These are phyloP conservation scores for Pyrenophora tritici-repentis DNA, from an alignment of 2,329 filamentous ascomycete genomes.

Conservation along the genomic window DNA sequence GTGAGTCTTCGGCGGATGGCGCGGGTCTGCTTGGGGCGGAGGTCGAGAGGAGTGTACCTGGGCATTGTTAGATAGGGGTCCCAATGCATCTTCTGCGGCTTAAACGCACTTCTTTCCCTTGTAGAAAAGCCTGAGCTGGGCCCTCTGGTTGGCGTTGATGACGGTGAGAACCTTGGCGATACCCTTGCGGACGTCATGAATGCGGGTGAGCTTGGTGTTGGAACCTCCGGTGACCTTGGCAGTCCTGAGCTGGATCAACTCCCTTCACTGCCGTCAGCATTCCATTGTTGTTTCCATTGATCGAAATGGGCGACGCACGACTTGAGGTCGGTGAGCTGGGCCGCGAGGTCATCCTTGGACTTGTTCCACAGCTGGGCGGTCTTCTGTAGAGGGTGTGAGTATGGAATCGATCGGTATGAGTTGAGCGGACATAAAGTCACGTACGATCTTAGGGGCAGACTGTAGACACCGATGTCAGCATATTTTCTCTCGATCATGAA, in stretches of 20 bases:
- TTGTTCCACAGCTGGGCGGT: constrained; percentile 96
- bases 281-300: constrained; percentile 12
- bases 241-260: constrained; percentile 94
- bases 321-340: constrained; percentile 57
- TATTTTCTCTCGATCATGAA: constrained; percentile 14
- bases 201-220: constrained; percentile 80
- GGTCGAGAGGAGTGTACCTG: constrained; percentile 89
- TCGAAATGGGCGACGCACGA: constrained; percentile 36
- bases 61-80: constrained; percentile 27
- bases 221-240: constrained; percentile 96
- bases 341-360: constrained; percentile 97
- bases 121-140: constrained; percentile 94
- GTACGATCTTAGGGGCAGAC: constrained; percentile 69
- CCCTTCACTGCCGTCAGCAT: constrained; percentile 52
- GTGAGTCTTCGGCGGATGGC: constrained; percentile 95
- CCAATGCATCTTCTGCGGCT: constrained; percentile 2
- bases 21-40: constrained; percentile 97
- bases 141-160: constrained; percentile 99
- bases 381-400: constrained; percentile 61
- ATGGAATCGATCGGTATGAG: constrained; percentile 37
- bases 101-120: constrained; percentile 85
- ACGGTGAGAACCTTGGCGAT: constrained; percentile 98
- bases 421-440: constrained; percentile 26
- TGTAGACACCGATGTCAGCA: constrained; percentile 47
- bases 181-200: constrained; percentile 97